Evolutionary conservation across 1,139 yeast species (phyloP).

Genomic region (Saccharomyces hybrid): DNA sequence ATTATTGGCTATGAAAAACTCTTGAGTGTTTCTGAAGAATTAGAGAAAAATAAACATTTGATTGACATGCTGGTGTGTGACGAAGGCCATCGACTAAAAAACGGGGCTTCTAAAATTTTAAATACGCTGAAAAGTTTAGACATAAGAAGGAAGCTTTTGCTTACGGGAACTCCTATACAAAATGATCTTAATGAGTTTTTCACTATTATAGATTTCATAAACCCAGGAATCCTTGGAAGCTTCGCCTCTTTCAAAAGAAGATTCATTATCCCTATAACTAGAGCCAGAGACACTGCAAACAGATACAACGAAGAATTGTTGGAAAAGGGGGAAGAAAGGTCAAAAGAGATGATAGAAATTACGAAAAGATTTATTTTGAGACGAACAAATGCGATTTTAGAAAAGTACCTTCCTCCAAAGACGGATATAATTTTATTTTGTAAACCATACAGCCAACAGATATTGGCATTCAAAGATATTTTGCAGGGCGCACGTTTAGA

Average conservation of each 20-base stretch:
- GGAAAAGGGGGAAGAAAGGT: conserved; percentile 51
- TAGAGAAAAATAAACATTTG: conserved; percentile 40
- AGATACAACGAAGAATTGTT: conserved; percentile 39
- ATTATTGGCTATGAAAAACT: conserved; percentile 80
- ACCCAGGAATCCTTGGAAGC: conserved; percentile 73
- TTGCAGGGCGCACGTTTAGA: conserved; percentile 34
- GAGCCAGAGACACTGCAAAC: conserved; percentile 69
- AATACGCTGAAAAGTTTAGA: conserved; percentile 51
- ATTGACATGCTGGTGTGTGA: conserved; percentile 78
- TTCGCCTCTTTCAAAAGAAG: conserved; percentile 55
- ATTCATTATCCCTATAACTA: conserved; percentile 62
- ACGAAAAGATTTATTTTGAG: conserved; percentile 67
- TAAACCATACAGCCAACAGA: conserved; percentile 61
- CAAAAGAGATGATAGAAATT: conserved; percentile 51
- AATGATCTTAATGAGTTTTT: conserved; percentile 81
- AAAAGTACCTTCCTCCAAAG: conserved; percentile 62
- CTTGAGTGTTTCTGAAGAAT: conserved; percentile 36
- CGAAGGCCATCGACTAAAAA: conserved; percentile 87
- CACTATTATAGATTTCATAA: conserved; percentile 72
- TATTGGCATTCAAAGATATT: conserved; percentile 46
- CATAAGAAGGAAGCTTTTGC: conserved; percentile 50
- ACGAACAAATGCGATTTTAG: conserved; percentile 61
- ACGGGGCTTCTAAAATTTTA: conserved; percentile 58
- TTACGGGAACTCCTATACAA: conserved; percentile 94
- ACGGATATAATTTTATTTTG: conserved; percentile 76